Evolutionary conservation across 1,284 basidiomycete genomes (phyloP).

Genomic region (Laetiporus sulphureus): DNA sequence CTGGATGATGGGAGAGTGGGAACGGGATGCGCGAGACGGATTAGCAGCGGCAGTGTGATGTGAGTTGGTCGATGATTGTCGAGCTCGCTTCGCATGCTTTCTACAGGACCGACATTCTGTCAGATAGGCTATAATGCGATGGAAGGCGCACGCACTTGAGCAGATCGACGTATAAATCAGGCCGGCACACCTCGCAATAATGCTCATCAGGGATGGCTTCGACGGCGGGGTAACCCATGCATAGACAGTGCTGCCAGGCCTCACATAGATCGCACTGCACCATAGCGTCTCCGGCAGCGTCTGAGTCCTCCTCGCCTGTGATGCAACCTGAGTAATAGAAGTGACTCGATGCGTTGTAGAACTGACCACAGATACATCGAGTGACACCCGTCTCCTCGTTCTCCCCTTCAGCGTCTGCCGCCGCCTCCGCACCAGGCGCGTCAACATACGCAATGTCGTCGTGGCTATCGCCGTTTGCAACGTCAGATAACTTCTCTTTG

Average conservation of each 20-base stretch:
- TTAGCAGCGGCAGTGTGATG: slow-evolving; percentile 29
- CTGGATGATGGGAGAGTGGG: slow-evolving; percentile 62
- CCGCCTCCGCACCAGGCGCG: slow-evolving; percentile 28
- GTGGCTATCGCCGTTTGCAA: slow-evolving; percentile 18
- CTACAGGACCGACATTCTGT: slow-evolving; percentile 27
- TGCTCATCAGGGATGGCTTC: slow-evolving; percentile 80
- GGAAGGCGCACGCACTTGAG: slow-evolving; percentile 50
- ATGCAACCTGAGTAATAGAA: slow-evolving; percentile 11
- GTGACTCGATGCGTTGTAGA: slow-evolving; percentile 10
- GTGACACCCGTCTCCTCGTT: slow-evolving; percentile 77
- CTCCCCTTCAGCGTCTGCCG: slow-evolving; percentile 34
- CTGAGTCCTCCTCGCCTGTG: slow-evolving; percentile 38
- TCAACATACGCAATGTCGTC: slow-evolving; percentile 17
- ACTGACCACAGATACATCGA: slow-evolving; percentile 90
- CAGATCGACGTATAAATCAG: slow-evolving; percentile 78
- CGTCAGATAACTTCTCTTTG: slow-evolving; percentile 39
- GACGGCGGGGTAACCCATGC: slow-evolving; percentile 90
- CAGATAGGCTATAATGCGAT: slow-evolving; percentile 10
- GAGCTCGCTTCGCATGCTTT: slow-evolving; percentile 53
- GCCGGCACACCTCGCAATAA: slow-evolving; percentile 91
- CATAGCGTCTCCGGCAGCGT: slow-evolving; percentile 88
- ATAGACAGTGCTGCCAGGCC: slow-evolving; percentile 97
- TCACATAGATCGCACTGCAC: slow-evolving; percentile 97
- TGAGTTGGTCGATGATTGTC: slow-evolving; percentile 58
- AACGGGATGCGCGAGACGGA: slow-evolving; percentile 59